These are phyloP conservation scores for Melampsora larici-populina DNA, from an alignment of 1,284 basidiomycete species.

Conservation along the genomic window DNA sequence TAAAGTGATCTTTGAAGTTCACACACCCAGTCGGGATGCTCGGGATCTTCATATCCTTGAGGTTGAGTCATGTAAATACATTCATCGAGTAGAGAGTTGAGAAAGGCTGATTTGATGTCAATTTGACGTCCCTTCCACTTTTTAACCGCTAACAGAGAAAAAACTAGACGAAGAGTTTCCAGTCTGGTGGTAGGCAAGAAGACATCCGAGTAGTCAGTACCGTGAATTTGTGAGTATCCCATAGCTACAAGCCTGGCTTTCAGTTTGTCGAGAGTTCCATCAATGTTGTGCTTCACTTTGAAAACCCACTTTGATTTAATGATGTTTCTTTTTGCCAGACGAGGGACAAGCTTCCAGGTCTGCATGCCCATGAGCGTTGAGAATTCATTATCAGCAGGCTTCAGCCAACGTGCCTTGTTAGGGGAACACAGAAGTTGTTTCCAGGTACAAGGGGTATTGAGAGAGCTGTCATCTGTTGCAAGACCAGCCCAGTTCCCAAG, in stretches of 20 bases:
- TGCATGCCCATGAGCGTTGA: neutral
- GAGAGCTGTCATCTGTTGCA: too few relatives aligned
- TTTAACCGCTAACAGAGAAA: too few relatives aligned
- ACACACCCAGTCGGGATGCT: conserved; percentile 9
- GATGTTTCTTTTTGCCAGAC: neutral
- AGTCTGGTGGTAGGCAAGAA: conserved; percentile 39
- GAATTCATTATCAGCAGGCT: conserved; percentile 10
- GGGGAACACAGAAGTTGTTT: neutral
- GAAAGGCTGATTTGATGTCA: too few relatives aligned
- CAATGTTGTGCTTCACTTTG: neutral
- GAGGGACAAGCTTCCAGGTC: neutral
- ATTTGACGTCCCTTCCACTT: too few relatives aligned
- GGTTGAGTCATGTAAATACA: conserved; percentile 36
- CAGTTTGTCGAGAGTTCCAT: neutral
- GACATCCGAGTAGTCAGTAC: conserved; percentile 44
- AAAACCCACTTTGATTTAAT: conserved; percentile 33
- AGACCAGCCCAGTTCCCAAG: too few relatives aligned
- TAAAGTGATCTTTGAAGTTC: conserved; percentile 15
- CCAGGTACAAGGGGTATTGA: too few relatives aligned
- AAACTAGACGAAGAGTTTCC: too few relatives aligned
- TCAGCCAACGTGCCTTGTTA: neutral
- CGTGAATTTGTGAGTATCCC: conserved; percentile 42
- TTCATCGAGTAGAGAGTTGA: too few relatives aligned
- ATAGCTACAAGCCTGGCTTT: conserved; percentile 15
- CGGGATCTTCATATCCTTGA: neutral